phyloP scores from a whole-genome alignment of 2,329 filamentous ascomycete genomes.

The Clonostachys solani region DNA sequence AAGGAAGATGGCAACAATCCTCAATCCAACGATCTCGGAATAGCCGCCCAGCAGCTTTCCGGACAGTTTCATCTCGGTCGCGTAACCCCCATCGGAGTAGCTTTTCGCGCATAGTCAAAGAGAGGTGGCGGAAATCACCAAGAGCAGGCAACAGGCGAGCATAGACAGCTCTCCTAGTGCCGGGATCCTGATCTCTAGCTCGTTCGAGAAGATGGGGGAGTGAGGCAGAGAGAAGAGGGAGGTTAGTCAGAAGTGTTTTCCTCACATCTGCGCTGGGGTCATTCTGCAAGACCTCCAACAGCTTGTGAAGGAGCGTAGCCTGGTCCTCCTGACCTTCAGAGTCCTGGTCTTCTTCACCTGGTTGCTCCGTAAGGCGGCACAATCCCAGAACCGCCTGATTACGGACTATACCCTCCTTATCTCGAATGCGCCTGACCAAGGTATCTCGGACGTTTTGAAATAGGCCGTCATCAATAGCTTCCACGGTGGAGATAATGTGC shows the following conservation, averaged over 20 bases:
- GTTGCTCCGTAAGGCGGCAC: constrained; percentile 77
- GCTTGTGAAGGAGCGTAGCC: constrained; percentile 72
- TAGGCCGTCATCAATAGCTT: constrained; percentile 86
- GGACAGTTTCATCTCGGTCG: constrained; percentile 90
- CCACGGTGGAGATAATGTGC: constrained; percentile 87
- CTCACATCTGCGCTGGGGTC: constrained; percentile 93
- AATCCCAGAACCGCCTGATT: constrained; percentile 89
- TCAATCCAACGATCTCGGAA: constrained; percentile 98
- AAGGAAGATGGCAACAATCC: constrained; percentile 72
- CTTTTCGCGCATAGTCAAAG: constrained; percentile 91
- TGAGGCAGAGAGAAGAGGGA: constrained; percentile 80
- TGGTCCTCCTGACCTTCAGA: constrained; percentile 66
- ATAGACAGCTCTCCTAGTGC: constrained; percentile 82
- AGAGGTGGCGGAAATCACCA: constrained; percentile 91
- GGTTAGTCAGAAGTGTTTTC: constrained; percentile 79
- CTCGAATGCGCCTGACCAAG: constrained; percentile 79
- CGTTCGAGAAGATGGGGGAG: constrained; percentile 86
- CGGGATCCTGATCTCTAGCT: constrained; percentile 81
- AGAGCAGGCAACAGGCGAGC: constrained; percentile 80
- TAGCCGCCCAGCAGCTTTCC: constrained; percentile 83
- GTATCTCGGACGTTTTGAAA: constrained; percentile 79
- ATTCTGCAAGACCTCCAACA: constrained; percentile 86
- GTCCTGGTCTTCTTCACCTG: constrained; percentile 65
- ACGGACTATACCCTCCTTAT: constrained; percentile 90
- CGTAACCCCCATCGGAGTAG: constrained; percentile 90